Percentiles rank a stretch among this genome's conserved stretches.
phyloP scores from a whole-genome alignment of 2,329 filamentous ascomycete species.

The Cercospora sp. region DNA sequence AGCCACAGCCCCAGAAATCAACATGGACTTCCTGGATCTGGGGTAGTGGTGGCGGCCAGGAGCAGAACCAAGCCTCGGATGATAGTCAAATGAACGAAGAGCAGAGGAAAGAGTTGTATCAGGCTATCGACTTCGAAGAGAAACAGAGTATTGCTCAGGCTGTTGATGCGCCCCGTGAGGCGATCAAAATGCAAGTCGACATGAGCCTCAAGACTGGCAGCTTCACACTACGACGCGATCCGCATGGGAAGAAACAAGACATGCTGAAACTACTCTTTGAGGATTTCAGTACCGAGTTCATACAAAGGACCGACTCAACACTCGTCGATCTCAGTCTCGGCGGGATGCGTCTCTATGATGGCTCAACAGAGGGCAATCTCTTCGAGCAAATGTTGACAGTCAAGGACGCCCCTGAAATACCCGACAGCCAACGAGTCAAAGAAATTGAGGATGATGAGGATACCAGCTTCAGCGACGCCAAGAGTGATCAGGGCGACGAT shows the following conservation, averaged over 20 bases:
- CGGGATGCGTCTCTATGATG: slow-evolving; percentile 90
- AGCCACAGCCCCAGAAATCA: slow-evolving; percentile 66
- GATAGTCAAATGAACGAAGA: slow-evolving; percentile 90
- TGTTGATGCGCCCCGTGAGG: slow-evolving; percentile 86
- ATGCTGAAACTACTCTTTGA: slow-evolving; percentile 92
- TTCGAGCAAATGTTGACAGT: slow-evolving; percentile 95
- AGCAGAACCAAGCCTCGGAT: slow-evolving; percentile 66
- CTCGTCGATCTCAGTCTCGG: slow-evolving; percentile 86
- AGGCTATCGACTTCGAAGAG: slow-evolving; percentile 98
- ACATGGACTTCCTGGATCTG: slow-evolving; percentile 92
- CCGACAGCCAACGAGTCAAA: slow-evolving; percentile 51
- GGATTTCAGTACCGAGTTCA: slow-evolving; percentile 83
- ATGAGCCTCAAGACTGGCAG: slow-evolving; percentile 92
- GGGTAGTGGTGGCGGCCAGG: slow-evolving; percentile 58
- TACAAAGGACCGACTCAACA: slow-evolving; percentile 88
- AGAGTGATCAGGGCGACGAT: slow-evolving; percentile 46
- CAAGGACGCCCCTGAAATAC: slow-evolving; percentile 73
- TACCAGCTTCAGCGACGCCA: slow-evolving; percentile 45
- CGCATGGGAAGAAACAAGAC: slow-evolving; percentile 74
- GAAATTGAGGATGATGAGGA: slow-evolving; percentile 52
- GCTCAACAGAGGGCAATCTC: slow-evolving; percentile 84
- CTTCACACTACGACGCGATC: slow-evolving; percentile 87
- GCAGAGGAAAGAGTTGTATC: slow-evolving; percentile 93
- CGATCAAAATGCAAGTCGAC: slow-evolving; percentile 88
- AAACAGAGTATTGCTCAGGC: slow-evolving; percentile 85